phyloP scores from a whole-genome alignment of 345 rosid genomes.

The Combretum micranthum region DNA sequence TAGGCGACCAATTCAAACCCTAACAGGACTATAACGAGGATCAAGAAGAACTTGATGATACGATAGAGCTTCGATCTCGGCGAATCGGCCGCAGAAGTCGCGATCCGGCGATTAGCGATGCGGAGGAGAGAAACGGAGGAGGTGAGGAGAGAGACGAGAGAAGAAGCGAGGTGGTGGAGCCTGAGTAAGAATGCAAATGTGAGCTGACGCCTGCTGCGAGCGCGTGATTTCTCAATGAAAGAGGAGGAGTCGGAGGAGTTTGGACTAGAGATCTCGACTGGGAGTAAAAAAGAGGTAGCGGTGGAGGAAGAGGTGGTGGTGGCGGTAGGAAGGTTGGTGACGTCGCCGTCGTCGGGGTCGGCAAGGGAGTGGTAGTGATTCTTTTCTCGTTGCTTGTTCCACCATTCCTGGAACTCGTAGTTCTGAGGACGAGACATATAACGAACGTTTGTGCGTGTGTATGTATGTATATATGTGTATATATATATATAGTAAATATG shows the following conservation, averaged over 20 bases:
- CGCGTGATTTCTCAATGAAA: slow-evolving; percentile 37
- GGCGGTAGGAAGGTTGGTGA: slow-evolving; percentile 15
- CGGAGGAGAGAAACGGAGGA: slow-evolving; percentile 43
- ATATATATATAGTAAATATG: too few species aligned
- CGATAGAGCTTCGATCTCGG: slow-evolving; percentile 52
- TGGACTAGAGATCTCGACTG: slow-evolving; percentile 49
- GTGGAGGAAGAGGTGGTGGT: slow-evolving; percentile 13
- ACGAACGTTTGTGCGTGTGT: background rate
- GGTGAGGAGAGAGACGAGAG: slow-evolving; percentile 44
- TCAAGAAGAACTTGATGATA: slow-evolving; percentile 43
- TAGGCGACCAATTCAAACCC: slow-evolving; percentile 68
- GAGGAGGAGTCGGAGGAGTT: slow-evolving; percentile 12
- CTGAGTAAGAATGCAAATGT: slow-evolving; percentile 59
- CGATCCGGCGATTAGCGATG: slow-evolving; percentile 71
- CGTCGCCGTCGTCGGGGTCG: slow-evolving; percentile 8
- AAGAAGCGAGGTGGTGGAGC: slow-evolving; percentile 53
- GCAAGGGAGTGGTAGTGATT: slow-evolving; percentile 18
- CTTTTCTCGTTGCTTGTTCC: slow-evolving; percentile 74
- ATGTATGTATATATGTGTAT: too few species aligned
- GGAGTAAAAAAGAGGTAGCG: slow-evolving; percentile 21
- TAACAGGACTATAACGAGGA: slow-evolving; percentile 46
- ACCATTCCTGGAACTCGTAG: slow-evolving; percentile 26
- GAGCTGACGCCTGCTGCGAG: slow-evolving; percentile 71
- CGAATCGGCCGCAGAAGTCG: slow-evolving; percentile 31
- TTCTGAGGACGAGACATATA: slow-evolving; percentile 18